Evolutionary conservation across 495 filamentous ascomycete species (phyloP).

Genomic region (Lasiosphaeria miniovina): DNA sequence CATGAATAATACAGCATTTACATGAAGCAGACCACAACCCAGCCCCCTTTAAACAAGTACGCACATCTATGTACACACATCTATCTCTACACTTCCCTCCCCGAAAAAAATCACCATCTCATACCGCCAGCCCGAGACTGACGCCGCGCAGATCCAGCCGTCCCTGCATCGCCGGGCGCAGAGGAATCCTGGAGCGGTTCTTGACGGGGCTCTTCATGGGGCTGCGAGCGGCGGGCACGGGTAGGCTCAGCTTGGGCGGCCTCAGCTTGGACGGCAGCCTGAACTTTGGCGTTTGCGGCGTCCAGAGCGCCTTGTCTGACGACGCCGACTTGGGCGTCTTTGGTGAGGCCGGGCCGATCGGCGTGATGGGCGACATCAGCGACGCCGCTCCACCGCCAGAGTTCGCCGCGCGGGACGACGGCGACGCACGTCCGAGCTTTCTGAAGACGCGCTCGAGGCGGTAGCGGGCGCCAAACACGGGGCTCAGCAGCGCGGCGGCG

Average conservation of each 20-base stretch:
- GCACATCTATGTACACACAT: neutral
- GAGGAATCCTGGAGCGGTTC: constrained; percentile 6
- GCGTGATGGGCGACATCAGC: constrained; percentile 18
- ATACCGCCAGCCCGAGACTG: neutral
- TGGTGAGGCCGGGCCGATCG: constrained; percentile 12
- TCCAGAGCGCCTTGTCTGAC: constrained; percentile 10
- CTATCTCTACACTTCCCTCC: neutral
- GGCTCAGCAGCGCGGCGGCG: constrained; percentile 24
- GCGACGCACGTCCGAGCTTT: constrained; percentile 23
- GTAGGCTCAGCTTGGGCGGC: constrained; percentile 11
- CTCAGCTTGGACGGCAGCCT: constrained; percentile 2
- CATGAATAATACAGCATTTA: too few species aligned
- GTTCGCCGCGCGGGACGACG: neutral
- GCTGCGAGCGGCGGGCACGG: constrained; percentile 1
- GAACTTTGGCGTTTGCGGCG: constrained; percentile 2
- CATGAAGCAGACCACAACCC: too few species aligned
- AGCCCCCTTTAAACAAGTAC: neutral
- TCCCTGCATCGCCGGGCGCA: constrained; percentile 2
- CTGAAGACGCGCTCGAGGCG: constrained; percentile 31
- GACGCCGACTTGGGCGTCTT: constrained; percentile 4
- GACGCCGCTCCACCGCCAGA: neutral
- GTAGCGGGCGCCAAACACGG: constrained; percentile 33
- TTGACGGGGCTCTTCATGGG: constrained; percentile 6
- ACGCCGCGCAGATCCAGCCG: neutral
- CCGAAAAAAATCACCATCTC: neutral